phyloP scores from a whole-genome alignment of 2,329 filamentous ascomycete genomes.

The Stromatinia cepivora region DNA sequence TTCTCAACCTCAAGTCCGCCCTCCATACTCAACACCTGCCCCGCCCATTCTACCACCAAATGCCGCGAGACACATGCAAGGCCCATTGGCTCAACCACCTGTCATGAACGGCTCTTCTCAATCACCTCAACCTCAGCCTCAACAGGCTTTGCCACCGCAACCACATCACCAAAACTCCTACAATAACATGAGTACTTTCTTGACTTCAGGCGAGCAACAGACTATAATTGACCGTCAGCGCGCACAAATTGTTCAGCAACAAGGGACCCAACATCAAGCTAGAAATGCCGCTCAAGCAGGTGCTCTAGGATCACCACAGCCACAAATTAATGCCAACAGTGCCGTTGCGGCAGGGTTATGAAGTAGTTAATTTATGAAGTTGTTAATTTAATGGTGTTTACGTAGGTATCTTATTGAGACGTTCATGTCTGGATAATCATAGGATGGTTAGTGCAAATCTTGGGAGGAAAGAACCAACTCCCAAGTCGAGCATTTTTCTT shows the following conservation, averaged over 20 bases:
- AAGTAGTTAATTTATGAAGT: neutral
- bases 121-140: slow-evolving; percentile 30
- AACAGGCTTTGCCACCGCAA: slow-evolving; percentile 10
- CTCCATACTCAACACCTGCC: slow-evolving; percentile 33
- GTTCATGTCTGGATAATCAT: slow-evolving; percentile 16
- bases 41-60: slow-evolving; percentile 32
- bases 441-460: neutral
- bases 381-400: slow-evolving; percentile 7
- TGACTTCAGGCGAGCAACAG: slow-evolving; percentile 42
- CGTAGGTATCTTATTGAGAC: slow-evolving; percentile 1
- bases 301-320: slow-evolving; percentile 33
- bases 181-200: slow-evolving; percentile 34
- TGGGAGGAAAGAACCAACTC: neutral
- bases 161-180: slow-evolving; percentile 23
- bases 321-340: slow-evolving; percentile 35
- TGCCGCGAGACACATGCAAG: slow-evolving; percentile 32
- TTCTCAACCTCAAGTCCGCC: slow-evolving; percentile 31
- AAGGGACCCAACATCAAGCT: slow-evolving; percentile 37
- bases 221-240: slow-evolving; percentile 43
- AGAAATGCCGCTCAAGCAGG: slow-evolving; percentile 37
- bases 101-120: slow-evolving; percentile 35
- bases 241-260: slow-evolving; percentile 42
- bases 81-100: slow-evolving; percentile 27
- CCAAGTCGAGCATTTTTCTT: slow-evolving; percentile 6
- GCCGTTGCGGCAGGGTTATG: slow-evolving; percentile 26